Percentiles rank a stretch among this genome's conserved stretches.
Evolutionary conservation across 345 rosid genomes (phyloP).

Genomic region (Garcia nutans): DNA sequence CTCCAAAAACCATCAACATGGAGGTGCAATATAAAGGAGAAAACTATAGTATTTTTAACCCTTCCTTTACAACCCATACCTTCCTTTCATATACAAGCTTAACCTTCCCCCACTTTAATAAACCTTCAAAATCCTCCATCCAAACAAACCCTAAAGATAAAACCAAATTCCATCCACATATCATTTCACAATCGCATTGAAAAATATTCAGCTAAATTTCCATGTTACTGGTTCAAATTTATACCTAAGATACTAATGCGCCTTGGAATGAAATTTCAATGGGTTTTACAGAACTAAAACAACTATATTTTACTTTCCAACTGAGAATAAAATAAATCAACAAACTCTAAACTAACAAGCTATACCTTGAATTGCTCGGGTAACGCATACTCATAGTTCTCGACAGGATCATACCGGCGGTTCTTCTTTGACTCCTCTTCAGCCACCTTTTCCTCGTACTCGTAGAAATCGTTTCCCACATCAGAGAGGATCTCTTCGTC

Average conservation of each 20-base stretch:
- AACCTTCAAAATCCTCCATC: background rate
- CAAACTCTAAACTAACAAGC: background rate
- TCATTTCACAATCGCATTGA: background rate
- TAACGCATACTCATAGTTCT: conserved; percentile 66
- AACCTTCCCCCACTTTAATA: no score
- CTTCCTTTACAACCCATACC: no score
- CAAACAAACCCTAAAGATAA: background rate
- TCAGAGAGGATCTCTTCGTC: conserved; percentile 57
- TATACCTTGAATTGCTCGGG: conserved; percentile 68
- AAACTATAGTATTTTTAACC: no score
- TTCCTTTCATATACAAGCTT: no score
- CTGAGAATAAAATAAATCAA: background rate
- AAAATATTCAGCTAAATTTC: background rate
- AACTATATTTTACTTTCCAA: no score
- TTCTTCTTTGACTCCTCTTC: conserved; percentile 79
- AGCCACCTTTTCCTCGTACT: conserved; percentile 76
- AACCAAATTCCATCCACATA: background rate
- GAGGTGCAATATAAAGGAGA: no score
- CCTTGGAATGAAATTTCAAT: no score
- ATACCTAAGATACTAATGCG: background rate
- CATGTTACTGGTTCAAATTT: background rate
- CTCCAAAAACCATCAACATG: no score
- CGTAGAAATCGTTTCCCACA: conserved; percentile 57
- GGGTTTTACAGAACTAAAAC: no score
- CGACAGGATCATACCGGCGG: conserved; percentile 67